These are phyloP conservation scores for Plectosphaerella plurivora DNA, from an alignment of 2,329 filamentous ascomycete species.

Conservation along the genomic window DNA sequence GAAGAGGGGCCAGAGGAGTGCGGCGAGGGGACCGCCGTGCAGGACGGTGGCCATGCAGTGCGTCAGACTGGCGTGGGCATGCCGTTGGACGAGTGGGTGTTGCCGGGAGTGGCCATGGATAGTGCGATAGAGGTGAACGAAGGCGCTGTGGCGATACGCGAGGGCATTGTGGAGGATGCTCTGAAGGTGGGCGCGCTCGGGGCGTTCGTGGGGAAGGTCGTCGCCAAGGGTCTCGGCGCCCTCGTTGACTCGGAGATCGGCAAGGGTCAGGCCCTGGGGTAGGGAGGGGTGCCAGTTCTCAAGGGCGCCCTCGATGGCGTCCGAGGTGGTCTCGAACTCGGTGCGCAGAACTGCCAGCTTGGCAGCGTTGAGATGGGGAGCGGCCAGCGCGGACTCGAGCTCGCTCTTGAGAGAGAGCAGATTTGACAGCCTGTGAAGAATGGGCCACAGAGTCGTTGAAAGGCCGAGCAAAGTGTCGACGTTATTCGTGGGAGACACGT, in stretches of 20 bases:
- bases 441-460: slow-evolving; percentile 58
- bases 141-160: slow-evolving; percentile 54
- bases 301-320: slow-evolving; percentile 51
- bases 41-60: slow-evolving; percentile 53
- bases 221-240: slow-evolving; percentile 14
- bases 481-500: slow-evolving; percentile 43
- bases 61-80: slow-evolving; percentile 42
- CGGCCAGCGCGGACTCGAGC: slow-evolving; percentile 38
- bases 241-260: slow-evolving; percentile 9
- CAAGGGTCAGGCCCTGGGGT: slow-evolving; percentile 25
- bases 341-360: slow-evolving; percentile 43
- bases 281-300: slow-evolving; percentile 51
- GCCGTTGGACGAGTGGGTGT: slow-evolving; percentile 48
- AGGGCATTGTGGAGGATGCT: slow-evolving; percentile 56
- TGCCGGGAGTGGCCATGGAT: slow-evolving; percentile 43
- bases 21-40: slow-evolving; percentile 56
- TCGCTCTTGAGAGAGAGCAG: slow-evolving; percentile 49
- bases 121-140: slow-evolving; percentile 54
- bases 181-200: slow-evolving; percentile 39
- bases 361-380: slow-evolving; percentile 28
- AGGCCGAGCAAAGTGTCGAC: slow-evolving; percentile 58
- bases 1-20: slow-evolving; percentile 61
- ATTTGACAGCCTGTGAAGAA: slow-evolving; percentile 56
- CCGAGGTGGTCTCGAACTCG: slow-evolving; percentile 46
- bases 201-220: slow-evolving; percentile 7